Evolutionary conservation across 106 monocot species (phyloP).

Genomic region (Dendrobium catenatum): DNA sequence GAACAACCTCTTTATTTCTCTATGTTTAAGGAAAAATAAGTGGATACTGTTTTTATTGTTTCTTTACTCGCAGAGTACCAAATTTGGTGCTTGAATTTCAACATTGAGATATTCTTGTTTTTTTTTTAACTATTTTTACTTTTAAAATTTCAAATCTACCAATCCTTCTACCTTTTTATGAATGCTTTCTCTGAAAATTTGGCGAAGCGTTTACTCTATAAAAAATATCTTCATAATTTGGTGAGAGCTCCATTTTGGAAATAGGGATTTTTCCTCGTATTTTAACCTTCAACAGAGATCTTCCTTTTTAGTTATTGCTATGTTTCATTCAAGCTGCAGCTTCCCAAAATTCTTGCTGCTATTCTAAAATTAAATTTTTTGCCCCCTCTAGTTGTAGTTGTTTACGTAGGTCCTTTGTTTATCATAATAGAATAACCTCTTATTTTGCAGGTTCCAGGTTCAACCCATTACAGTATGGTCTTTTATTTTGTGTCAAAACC

Average conservation of each 20-base stretch:
- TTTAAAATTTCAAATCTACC: not conserved
- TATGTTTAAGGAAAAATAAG: no score
- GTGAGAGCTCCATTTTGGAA: no score
- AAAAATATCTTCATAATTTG: not conserved
- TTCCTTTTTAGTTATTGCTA: not conserved
- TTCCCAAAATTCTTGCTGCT: not conserved
- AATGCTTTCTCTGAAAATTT: not conserved
- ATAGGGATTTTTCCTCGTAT: no score
- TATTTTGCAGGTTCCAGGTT: slow-evolving; percentile 67
- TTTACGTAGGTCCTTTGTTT: not conserved
- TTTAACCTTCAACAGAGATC: not conserved
- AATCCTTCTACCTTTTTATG: not conserved
- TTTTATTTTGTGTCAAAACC: slow-evolving; percentile 78
- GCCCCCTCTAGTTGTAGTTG: not conserved
- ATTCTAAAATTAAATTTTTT: not conserved
- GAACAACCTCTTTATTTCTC: no score
- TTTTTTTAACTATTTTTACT: not conserved
- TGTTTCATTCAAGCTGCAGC: not conserved
- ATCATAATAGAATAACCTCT: not conserved
- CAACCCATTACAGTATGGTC: slow-evolving; percentile 90
- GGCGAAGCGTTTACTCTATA: not conserved
- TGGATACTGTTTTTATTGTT: no score
- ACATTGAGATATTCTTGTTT: not conserved
- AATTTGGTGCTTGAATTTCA: no score
- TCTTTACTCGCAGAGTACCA: no score